Evolutionary conservation across 257 asterid genomes (phyloP).

Genomic region (Nicotiana undulata): DNA sequence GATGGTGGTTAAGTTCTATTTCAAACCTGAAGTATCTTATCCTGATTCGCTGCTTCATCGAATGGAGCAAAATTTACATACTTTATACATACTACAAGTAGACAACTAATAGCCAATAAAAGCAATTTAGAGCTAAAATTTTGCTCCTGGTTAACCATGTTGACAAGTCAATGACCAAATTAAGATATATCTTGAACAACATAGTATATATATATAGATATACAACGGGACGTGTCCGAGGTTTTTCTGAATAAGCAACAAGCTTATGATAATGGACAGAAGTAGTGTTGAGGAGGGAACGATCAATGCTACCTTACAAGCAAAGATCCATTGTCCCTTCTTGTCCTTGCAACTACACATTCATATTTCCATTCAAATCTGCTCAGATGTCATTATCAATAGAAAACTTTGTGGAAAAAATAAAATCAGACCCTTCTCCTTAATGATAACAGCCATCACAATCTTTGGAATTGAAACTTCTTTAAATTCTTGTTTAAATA

Average conservation of each 20-base stretch:
- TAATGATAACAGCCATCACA: neutral
- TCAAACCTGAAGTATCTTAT: too few species aligned
- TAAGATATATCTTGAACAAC: conserved; percentile 9
- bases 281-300: conserved; percentile 31
- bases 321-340: conserved; percentile 26
- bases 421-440: neutral
- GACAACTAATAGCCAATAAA: too few species aligned
- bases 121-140: too few species aligned
- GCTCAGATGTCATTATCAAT: conserved; percentile 17
- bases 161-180: too few species aligned
- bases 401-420: neutral
- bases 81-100: too few species aligned
- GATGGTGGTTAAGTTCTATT: too few species aligned
- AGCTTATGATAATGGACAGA: conserved; percentile 18
- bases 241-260: conserved; percentile 10
- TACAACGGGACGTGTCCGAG: neutral
- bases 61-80: too few species aligned
- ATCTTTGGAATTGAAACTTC: too few species aligned
- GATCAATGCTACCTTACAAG: conserved; percentile 31
- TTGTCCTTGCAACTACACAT: conserved; percentile 2
- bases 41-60: too few species aligned
- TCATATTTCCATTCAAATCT: neutral
- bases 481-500: too few species aligned
- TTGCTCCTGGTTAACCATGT: too few species aligned
- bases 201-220: neutral